phyloP scores from a whole-genome alignment of 805 yeast species.

The Pichia occidentalis region DNA sequence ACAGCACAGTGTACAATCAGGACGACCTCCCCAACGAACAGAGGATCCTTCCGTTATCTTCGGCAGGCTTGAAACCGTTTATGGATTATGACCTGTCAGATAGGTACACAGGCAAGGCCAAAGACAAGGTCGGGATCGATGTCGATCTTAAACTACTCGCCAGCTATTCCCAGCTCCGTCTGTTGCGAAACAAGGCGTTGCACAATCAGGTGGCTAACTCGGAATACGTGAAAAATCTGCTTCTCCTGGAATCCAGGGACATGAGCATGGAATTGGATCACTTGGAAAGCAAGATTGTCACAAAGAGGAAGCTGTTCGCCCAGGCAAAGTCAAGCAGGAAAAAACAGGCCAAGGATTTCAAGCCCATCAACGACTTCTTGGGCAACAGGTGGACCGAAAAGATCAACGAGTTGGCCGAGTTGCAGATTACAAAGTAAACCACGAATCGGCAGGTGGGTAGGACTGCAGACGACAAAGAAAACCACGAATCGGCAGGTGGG shows the following conservation, averaged over 20 bases:
- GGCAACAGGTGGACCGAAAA: conserved; percentile 47
- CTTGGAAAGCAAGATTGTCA: conserved; percentile 15
- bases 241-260: conserved; percentile 5
- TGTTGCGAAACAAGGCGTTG: conserved; percentile 5
- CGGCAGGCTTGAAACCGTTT: too few species aligned
- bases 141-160: conserved; percentile 13
- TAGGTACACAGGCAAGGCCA: conserved; percentile 13
- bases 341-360: conserved; percentile 36
- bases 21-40: conserved; percentile 1
- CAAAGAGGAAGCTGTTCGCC: conserved; percentile 37
- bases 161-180: conserved; percentile 15
- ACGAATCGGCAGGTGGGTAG: too few species aligned
- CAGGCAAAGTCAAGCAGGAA: conserved; percentile 38
- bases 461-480: too few species aligned
- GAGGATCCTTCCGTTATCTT: not conserved
- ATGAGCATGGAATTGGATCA: not conserved
- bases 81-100: too few species aligned
- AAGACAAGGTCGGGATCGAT: not conserved
- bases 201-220: not conserved
- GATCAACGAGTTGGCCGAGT: conserved; percentile 33
- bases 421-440: too few species aligned
- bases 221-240: conserved; percentile 1
- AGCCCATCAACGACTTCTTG: conserved; percentile 40
- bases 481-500: too few species aligned
- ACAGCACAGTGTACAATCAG: too few species aligned